A percentile compares a stretch with the other conserved stretches of the same genome.
These are phyloP conservation scores for Vanderwaltozyma tropicalis DNA, from an alignment of 805 yeast genomes.

Conservation along the genomic window DNA sequence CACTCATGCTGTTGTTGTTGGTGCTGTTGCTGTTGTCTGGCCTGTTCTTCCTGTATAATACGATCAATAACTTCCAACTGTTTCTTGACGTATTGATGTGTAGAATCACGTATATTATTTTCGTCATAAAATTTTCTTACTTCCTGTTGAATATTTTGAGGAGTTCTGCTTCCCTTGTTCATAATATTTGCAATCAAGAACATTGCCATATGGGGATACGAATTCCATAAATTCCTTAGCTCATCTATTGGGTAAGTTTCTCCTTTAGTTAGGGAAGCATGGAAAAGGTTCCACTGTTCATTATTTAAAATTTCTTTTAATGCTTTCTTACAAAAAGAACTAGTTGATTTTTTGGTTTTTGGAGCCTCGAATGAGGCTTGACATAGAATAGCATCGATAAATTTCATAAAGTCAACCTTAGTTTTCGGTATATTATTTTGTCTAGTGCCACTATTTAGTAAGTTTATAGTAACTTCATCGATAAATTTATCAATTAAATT, in stretches of 20 bases:
- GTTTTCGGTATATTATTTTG: slow-evolving; percentile 5
- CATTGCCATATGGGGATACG: slow-evolving; percentile 22
- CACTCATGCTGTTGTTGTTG: slow-evolving; percentile 38
- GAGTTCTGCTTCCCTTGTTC: slow-evolving; percentile 5
- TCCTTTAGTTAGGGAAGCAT: slow-evolving; percentile 4
- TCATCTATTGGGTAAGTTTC: slow-evolving; percentile 12
- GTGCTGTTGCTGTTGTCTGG: slow-evolving; percentile 33
- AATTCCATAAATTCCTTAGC: slow-evolving; percentile 18
- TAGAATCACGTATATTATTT: slow-evolving; percentile 10
- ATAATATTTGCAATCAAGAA: slow-evolving; percentile 13
- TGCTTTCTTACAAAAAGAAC: slow-evolving; percentile 14
- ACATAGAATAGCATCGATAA: slow-evolving; percentile 15
- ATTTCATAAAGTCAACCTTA: slow-evolving; percentile 13
- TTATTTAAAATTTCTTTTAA: slow-evolving; percentile 11
- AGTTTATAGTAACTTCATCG: slow-evolving; percentile 2
- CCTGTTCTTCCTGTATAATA: slow-evolving; percentile 11
- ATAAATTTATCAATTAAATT: slow-evolving; percentile 6
- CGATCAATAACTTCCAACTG: slow-evolving; percentile 30
- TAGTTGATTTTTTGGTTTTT: slow-evolving; percentile 3
- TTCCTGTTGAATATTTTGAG: slow-evolving; percentile 8
- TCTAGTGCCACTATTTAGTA: slow-evolving; percentile 6
- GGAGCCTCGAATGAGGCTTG: slow-evolving; percentile 10
- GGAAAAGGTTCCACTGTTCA: slow-evolving; percentile 9
- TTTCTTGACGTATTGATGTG: slow-evolving; percentile 10
- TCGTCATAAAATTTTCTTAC: slow-evolving; percentile 17